phyloP scores from a whole-genome alignment of 768 basidiomycete genomes.

The Lactarius hatsudake region DNA sequence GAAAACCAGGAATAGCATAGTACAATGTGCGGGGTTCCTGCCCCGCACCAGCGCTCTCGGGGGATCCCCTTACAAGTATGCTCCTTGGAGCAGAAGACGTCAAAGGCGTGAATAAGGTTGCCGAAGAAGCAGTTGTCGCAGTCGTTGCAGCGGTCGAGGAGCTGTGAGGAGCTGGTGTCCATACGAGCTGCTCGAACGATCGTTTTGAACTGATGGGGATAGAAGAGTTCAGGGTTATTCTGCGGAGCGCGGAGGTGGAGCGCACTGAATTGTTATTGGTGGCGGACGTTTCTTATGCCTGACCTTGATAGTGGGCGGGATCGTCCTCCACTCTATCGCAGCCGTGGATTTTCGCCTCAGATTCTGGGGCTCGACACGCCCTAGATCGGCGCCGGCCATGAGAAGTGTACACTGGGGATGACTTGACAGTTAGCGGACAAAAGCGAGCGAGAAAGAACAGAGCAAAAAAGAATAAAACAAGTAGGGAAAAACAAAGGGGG shows the following conservation, averaged over 20 bases:
- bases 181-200: constrained; percentile 25
- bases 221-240: background rate
- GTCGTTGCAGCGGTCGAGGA: constrained; percentile 8
- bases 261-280: constrained; percentile 25
- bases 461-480: constrained; percentile 2
- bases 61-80: constrained; percentile 13
- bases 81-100: constrained; percentile 17
- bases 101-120: constrained; percentile 20
- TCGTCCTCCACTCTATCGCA: constrained; percentile 28
- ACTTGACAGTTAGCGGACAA: constrained; percentile 15
- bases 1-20: constrained; percentile 27
- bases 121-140: constrained; percentile 13
- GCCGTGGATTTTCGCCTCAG: constrained; percentile 19
- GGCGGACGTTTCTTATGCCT: constrained; percentile 28
- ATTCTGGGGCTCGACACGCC: constrained; percentile 19
- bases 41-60: constrained; percentile 11
- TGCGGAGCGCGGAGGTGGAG: constrained; percentile 8
- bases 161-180: constrained; percentile 21
- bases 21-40: constrained; percentile 24
- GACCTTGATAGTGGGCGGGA: constrained; percentile 28
- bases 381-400: constrained; percentile 15
- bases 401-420: background rate
- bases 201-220: constrained; percentile 20
- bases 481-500: background rate
- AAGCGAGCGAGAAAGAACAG: constrained; percentile 9